Evolutionary conservation across 2,329 filamentous ascomycete species (phyloP).

Genomic region (Periglandula ipomoeae): DNA sequence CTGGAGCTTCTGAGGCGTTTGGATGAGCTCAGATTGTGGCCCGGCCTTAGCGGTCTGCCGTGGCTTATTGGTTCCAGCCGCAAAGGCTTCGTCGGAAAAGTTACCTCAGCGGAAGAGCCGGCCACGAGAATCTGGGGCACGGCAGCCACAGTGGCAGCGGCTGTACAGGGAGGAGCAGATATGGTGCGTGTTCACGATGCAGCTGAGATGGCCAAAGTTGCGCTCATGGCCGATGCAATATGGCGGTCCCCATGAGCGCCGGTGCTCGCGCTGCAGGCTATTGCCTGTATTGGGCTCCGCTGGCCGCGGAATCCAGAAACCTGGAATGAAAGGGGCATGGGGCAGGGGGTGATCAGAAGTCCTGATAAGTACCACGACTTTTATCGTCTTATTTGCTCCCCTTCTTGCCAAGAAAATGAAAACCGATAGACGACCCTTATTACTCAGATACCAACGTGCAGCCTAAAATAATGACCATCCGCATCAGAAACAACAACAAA

Average conservation of each 20-base stretch:
- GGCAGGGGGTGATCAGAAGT: slow-evolving; percentile 1
- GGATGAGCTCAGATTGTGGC: slow-evolving; percentile 53
- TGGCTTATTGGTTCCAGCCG: slow-evolving; percentile 87
- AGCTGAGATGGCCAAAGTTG: slow-evolving; percentile 73
- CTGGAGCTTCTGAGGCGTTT: slow-evolving; percentile 65
- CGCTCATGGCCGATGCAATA: slow-evolving; percentile 86
- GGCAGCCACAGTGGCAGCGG: slow-evolving; percentile 77
- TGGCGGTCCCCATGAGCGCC: slow-evolving; percentile 42
- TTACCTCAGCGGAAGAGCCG: slow-evolving; percentile 67
- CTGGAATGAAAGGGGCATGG: neutral
- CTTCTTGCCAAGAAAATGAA: slow-evolving; percentile 6
- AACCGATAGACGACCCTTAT: slow-evolving; percentile 1
- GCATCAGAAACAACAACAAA: too few relatives aligned
- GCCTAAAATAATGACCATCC: neutral
- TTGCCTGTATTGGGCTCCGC: neutral
- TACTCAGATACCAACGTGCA: neutral
- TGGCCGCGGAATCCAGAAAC: slow-evolving; percentile 1
- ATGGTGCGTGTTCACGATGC: slow-evolving; percentile 91
- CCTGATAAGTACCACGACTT: slow-evolving; percentile 7
- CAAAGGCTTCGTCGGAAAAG: slow-evolving; percentile 77
- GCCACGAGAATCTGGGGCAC: slow-evolving; percentile 74
- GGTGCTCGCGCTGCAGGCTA: neutral
- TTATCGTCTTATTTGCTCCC: neutral
- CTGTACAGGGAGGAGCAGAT: slow-evolving; percentile 80
- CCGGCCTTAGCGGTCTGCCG: slow-evolving; percentile 59